Percentiles rank a stretch among this genome's conserved stretches.
Evolutionary conservation across 2,329 filamentous ascomycete genomes (phyloP).

Genomic region (Clonostachys solani): DNA sequence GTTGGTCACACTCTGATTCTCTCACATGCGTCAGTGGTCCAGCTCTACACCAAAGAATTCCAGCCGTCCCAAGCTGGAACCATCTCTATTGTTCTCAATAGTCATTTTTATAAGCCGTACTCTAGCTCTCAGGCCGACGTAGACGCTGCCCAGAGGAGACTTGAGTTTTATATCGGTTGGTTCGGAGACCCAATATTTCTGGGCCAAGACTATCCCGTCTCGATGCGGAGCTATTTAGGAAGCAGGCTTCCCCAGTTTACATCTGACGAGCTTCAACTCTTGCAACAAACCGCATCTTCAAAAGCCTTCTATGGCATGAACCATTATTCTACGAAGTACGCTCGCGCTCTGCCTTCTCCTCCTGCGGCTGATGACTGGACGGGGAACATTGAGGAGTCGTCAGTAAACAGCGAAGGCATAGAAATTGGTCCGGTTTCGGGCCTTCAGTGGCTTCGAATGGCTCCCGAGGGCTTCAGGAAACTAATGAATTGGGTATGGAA

Average conservation of each 20-base stretch:
- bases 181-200: constrained; percentile 86
- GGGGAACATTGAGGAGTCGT: background rate
- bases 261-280: constrained; percentile 64
- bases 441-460: constrained; percentile 4
- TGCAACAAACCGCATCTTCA: constrained; percentile 57
- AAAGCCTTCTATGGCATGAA: constrained; percentile 97
- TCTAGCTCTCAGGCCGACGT: constrained; percentile 69
- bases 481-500: constrained; percentile 12
- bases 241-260: constrained; percentile 73
- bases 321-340: constrained; percentile 86
- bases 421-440: constrained; percentile 3
- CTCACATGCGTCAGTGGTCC: constrained; percentile 76
- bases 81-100: constrained; percentile 86
- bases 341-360: constrained; percentile 64
- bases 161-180: constrained; percentile 85
- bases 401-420: constrained; percentile 11
- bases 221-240: constrained; percentile 78
- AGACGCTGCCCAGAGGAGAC: constrained; percentile 73
- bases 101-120: constrained; percentile 80
- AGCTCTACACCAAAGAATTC: constrained; percentile 79
- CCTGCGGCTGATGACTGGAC: constrained; percentile 8
- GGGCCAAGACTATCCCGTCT: constrained; percentile 73
- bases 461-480: constrained; percentile 7
- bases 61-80: constrained; percentile 67
- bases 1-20: constrained; percentile 78